These are phyloP conservation scores for Coemansia pectinata DNA, from an alignment of 192 early-diverging fungal genomes.

Conservation along the genomic window DNA sequence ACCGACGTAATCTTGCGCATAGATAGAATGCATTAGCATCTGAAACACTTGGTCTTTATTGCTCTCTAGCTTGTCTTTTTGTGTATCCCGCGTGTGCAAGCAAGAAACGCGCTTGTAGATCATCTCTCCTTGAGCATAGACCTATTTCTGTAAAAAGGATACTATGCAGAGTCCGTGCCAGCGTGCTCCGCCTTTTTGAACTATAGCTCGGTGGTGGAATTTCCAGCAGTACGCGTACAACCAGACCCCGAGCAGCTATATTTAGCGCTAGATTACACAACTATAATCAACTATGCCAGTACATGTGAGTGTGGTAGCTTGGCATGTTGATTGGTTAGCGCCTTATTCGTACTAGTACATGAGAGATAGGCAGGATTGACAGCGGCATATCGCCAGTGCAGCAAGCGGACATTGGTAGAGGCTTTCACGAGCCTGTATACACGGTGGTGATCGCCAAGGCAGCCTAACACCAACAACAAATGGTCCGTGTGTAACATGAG, in stretches of 20 bases:
- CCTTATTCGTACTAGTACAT: not conserved
- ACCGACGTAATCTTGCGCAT: not conserved
- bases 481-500: not conserved
- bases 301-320: not conserved
- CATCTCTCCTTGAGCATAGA: not conserved
- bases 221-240: not conserved
- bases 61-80: not conserved
- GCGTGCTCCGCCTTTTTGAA: not conserved
- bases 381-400: not conserved
- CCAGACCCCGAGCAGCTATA: constrained; percentile 19
- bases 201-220: not conserved
- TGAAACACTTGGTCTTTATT: not conserved
- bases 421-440: not conserved
- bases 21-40: constrained; percentile 1
- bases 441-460: not conserved
- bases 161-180: not conserved
- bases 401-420: not conserved
- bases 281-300: not conserved
- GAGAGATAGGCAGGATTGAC: not conserved
- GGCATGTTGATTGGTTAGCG: not conserved
- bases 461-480: not conserved
- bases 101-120: not conserved
- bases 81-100: constrained; percentile 1
- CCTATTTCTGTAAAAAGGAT: not conserved
- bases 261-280: not conserved